Evolutionary conservation across 1,284 basidiomycete genomes (phyloP).

Genomic region (Sanguinoderma infundibulare): DNA sequence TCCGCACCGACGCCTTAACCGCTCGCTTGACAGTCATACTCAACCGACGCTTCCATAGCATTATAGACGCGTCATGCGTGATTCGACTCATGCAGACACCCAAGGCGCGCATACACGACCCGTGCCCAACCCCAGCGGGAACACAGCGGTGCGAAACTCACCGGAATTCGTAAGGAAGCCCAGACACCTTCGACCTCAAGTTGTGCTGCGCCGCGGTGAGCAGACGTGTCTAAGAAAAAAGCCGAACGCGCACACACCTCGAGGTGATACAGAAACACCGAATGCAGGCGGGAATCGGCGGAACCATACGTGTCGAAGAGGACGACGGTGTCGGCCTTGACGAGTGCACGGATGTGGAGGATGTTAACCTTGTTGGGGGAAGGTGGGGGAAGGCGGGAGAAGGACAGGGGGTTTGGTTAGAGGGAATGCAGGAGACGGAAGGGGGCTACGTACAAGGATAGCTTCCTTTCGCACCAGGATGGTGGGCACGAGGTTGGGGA

Average conservation of each 20-base stretch:
- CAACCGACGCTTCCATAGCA: too few relatives aligned
- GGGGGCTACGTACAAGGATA: constrained; percentile 67
- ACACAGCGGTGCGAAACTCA: constrained; percentile 39
- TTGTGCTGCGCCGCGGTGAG: constrained; percentile 62
- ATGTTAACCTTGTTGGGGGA: constrained; percentile 75
- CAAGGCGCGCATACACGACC: background rate
- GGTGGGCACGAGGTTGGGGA: constrained; percentile 94
- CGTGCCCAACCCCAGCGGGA: background rate
- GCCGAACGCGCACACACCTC: constrained; percentile 52
- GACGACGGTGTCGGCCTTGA: constrained; percentile 92
- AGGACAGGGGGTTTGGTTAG: background rate
- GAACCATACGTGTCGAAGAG: constrained; percentile 92
- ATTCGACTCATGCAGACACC: too few relatives aligned
- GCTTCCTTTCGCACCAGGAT: constrained; percentile 90
- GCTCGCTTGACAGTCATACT: too few relatives aligned
- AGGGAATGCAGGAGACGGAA: background rate
- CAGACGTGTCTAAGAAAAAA: background rate
- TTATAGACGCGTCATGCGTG: too few relatives aligned
- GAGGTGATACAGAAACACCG: constrained; percentile 87
- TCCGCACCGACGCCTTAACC: too few relatives aligned
- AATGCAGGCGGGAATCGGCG: constrained; percentile 83
- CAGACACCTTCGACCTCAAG: constrained; percentile 67
- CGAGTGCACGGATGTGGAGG: constrained; percentile 91
- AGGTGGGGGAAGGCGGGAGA: too few relatives aligned
- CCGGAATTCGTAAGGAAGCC: constrained; percentile 90